A percentile compares a stretch with the other conserved stretches of the same genome.
Evolutionary conservation across 768 basidiomycete species (phyloP).

Genomic region (Rhizopogon roseolus): DNA sequence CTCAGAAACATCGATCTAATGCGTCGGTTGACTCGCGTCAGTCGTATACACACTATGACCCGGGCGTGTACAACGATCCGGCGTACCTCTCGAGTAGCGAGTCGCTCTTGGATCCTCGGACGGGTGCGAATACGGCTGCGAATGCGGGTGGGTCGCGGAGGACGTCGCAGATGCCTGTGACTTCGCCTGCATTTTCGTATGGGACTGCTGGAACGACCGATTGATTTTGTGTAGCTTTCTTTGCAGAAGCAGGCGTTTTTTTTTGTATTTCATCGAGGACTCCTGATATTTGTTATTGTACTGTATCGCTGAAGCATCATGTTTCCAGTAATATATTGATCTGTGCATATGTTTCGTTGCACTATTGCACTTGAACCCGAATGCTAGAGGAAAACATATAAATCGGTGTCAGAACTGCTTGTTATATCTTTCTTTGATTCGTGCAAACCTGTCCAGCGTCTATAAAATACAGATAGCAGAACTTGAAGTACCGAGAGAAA

Average conservation of each 20-base stretch:
- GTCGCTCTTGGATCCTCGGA: slow-evolving; percentile 21
- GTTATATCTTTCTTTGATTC: no score
- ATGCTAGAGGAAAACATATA: no score
- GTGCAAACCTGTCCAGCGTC: no score
- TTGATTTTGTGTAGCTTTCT: neutral
- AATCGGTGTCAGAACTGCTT: no score
- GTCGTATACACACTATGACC: slow-evolving; percentile 15
- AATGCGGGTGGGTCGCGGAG: slow-evolving; percentile 20
- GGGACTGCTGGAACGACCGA: slow-evolving; percentile 5
- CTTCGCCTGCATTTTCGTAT: slow-evolving; percentile 18
- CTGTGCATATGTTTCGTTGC: no score
- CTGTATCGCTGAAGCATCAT: no score
- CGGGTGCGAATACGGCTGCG: slow-evolving; percentile 18
- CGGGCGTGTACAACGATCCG: slow-evolving; percentile 21
- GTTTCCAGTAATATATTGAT: no score
- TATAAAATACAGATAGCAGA: no score
- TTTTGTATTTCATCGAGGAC: neutral
- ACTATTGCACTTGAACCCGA: no score
- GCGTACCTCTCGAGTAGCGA: slow-evolving; percentile 21
- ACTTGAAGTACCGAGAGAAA: no score
- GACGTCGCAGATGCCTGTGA: neutral
- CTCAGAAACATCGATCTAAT: slow-evolving; percentile 18
- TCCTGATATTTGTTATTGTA: neutral
- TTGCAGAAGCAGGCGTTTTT: neutral
- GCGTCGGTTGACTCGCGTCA: slow-evolving; percentile 16